Conservation (phyloP, 495 filamentous ascomycete genomes). For the Penicillium cinerascens region DNA sequence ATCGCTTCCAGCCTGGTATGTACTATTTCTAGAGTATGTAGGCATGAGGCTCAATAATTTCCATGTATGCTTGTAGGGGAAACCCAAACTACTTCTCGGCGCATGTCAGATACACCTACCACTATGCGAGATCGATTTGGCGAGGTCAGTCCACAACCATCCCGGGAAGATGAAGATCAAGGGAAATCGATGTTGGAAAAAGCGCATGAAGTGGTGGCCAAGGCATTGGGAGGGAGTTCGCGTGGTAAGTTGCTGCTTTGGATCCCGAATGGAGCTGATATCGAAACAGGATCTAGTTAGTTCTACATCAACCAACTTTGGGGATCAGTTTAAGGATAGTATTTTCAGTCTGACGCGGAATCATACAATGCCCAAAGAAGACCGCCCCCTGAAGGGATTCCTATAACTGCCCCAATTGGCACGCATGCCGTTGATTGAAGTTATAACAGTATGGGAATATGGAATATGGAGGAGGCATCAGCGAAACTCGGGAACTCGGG, state of each 20-base stretch:
- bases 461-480: neutral
- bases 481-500: too few species aligned
- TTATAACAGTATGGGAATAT: neutral
- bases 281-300: neutral
- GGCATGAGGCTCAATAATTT: too few species aligned
- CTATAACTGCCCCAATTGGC: too few species aligned
- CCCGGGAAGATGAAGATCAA: neutral
- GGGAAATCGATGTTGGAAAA: conserved; percentile 15
- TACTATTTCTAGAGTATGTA: neutral
- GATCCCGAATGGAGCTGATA: neutral
- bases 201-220: conserved; percentile 24
- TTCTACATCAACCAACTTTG: too few species aligned
- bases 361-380: too few species aligned
- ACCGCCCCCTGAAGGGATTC: neutral
- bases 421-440: conserved; percentile 6
- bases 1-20: conserved; percentile 27
- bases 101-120: conserved; percentile 24
- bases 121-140: conserved; percentile 2
- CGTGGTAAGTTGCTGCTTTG: conserved; percentile 10
- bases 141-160: neutral
- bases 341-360: neutral
- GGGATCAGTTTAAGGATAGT: neutral
- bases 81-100: conserved; percentile 24
- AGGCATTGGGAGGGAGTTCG: conserved; percentile 29
- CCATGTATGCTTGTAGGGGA: conserved; percentile 19